phyloP scores from a whole-genome alignment of 768 basidiomycete species.

The Leccinum longicurvipes region DNA sequence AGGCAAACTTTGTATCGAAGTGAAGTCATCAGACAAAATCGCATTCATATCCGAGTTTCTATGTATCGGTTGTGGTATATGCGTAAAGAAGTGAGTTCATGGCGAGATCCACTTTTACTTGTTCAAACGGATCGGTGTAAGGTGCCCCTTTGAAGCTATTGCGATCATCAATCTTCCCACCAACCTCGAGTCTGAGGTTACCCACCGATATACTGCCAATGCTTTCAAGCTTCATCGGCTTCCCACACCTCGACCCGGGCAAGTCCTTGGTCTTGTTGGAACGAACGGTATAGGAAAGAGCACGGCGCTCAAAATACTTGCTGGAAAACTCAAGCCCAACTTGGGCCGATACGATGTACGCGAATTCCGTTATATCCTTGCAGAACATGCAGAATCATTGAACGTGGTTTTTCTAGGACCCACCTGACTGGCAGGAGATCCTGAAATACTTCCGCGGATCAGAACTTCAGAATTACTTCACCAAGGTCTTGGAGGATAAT shows the following conservation, averaged over 20 bases:
- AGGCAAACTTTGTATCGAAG: conserved; percentile 99
- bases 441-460: conserved; percentile 98
- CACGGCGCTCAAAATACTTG: conserved; percentile 94
- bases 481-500: conserved; percentile 97
- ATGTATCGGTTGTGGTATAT: conserved; percentile 99
- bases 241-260: conserved; percentile 94
- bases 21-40: conserved; percentile 94
- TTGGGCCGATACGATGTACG: conserved; percentile 92
- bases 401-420: conserved; percentile 54
- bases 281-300: conserved; percentile 99
- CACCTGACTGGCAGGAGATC: conserved; percentile 99
- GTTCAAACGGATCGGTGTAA: conserved; percentile 30
- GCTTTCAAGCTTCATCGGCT: conserved; percentile 98
- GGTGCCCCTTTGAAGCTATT: conserved; percentile 99
- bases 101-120: not conserved
- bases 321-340: conserved; percentile 97
- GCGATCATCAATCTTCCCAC: conserved; percentile 98
- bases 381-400: not conserved
- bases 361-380: conserved; percentile 5
- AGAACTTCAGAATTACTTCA: conserved; percentile 99
- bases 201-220: conserved; percentile 97
- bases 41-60: conserved; percentile 98
- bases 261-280: conserved; percentile 97
- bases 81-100: conserved; percentile 89
- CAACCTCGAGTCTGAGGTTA: conserved; percentile 92